Evolutionary conservation across 1,284 basidiomycete genomes (phyloP), one percentile per base, ranked within the genome.

Genomic region (Meripilus lineatus): DNA sequence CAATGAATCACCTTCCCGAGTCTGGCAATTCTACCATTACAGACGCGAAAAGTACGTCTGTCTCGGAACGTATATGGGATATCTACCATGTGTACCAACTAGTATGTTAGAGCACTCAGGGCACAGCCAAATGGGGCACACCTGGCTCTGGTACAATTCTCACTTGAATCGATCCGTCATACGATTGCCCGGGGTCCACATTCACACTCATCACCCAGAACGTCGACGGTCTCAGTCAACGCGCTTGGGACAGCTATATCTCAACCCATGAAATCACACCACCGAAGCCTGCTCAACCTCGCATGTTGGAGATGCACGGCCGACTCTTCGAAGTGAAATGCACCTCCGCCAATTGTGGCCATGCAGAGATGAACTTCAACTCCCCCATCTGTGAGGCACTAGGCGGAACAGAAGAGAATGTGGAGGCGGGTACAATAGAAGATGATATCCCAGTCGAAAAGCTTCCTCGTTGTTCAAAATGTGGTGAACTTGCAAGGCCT

Each of bases 301-400:
- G 28, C 8, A 53, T 79, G 15, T 55, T 81, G 13, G 79, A 86
- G 58, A 84, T 84, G 79, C 82, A 85, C 53, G 81, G 80, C 3
- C 62, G 72, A 30, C 62, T 84, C 2, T 74, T 80, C 58, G 75
- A 79, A 50, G 68, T 78, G 5, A 50, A 64, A 20, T 84, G 81
- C 63, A 76, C 73, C 1, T 55, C 62, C n/a, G 83, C 78, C 52
- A 8, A n/a, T 13, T 41, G 40, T 21, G 26, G 21, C n/a, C 15
- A 15, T 20, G 30, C 28, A 8, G 28, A 41, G 30, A 30, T 61
- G 42, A 69, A 77, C 50, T 56, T 56, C n/a, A 51, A 55, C 22
- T 74, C 72, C 11, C 81, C 79, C 0, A 65, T 84, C 22, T 79
- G 73, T 44, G 58, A 68, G 4, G 71, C 68, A 2, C 63, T 84